Evolutionary conservation across 441 rosid genomes (phyloP), one percentile per base, ranked within the genome.

Genomic region (Biscutella laevigata): DNA sequence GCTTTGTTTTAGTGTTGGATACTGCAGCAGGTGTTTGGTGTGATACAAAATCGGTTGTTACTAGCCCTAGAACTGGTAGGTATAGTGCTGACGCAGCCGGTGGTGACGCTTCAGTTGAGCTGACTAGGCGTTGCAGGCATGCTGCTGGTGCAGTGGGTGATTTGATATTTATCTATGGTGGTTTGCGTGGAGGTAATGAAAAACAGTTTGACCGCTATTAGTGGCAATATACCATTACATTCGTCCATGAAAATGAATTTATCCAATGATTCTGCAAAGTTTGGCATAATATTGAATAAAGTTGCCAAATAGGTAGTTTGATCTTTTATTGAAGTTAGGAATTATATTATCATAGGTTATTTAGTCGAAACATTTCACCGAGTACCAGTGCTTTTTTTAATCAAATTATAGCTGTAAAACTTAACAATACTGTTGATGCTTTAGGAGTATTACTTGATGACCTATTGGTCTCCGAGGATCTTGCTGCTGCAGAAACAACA

Each of bases 11-110:
- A n/a, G n/a, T n/a, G n/a, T 75, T 92, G 88, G 99, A 92, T 78
- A 92, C 99, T 53, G 99, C 99, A 48, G 99, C 99, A 7, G 99
- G 99, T 57, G 97, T 92, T 52, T 92, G 99, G 99, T 92, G 99
- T 73, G 97, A 92, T 74, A 88, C 95, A 28, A 88, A 86, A 69
- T 88, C 97, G 66, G 97, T 92, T 57, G 94, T 92, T 53, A 88
- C 95, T 40, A 88, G 80, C 75, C 97, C 97, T 28, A 80, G 96
- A 61, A 88, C 97, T 53, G 97, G 95, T n/a, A n/a, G n/a, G n/a
- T n/a, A n/a, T n/a, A n/a, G n/a, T n/a, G n/a, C n/a, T n/a, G n/a
- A n/a, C n/a, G n/a, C n/a, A n/a, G n/a, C n/a, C n/a, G n/a, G n/a
- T n/a, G n/a, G n/a, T n/a, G n/a, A n/a, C n/a, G n/a, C n/a, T n/a